A percentile compares a stretch with the other conserved stretches of the same genome.
These are phyloP conservation scores for Fusarium sarcochroum DNA, from an alignment of 2,329 filamentous ascomycete genomes.

Conservation along the genomic window DNA sequence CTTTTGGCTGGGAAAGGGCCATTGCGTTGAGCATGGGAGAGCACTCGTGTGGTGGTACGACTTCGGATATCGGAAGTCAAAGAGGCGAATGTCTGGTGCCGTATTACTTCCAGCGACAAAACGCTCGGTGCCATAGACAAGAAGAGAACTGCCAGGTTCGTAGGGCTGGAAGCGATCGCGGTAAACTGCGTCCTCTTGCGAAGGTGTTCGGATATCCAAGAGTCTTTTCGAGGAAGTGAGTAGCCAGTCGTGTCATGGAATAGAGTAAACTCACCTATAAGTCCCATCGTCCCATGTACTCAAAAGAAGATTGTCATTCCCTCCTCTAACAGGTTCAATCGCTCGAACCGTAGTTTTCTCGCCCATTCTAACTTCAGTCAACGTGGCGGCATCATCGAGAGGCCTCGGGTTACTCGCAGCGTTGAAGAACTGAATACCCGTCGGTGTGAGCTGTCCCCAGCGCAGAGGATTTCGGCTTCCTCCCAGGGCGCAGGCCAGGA, in stretches of 20 bases:
- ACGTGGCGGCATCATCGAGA: constrained; percentile 29
- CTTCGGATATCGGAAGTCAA: constrained; percentile 67
- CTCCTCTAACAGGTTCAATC: constrained; percentile 60
- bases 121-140: constrained; percentile 64
- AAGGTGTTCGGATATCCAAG: constrained; percentile 65
- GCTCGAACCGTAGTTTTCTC: constrained; percentile 61
- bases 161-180: constrained; percentile 67
- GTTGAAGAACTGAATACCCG: constrained; percentile 58
- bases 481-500: constrained; percentile 62
- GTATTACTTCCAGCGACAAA: constrained; percentile 65
- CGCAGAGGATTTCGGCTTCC: constrained; percentile 60
- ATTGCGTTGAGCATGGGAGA: constrained; percentile 59
- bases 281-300: constrained; percentile 69
- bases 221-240: constrained; percentile 51
- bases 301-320: constrained; percentile 60
- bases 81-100: constrained; percentile 62
- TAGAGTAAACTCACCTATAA: constrained; percentile 51
- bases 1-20: constrained; percentile 53
- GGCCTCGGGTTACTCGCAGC: constrained; percentile 52
- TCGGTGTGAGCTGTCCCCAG: constrained; percentile 62
- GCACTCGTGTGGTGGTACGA: constrained; percentile 64
- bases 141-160: constrained; percentile 61
- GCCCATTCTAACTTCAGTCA: constrained; percentile 47
- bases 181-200: constrained; percentile 62
- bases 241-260: not conserved